These are phyloP conservation scores for Peniophora sp. DNA, from an alignment of 1,284 basidiomycete genomes.

Conservation along the genomic window DNA sequence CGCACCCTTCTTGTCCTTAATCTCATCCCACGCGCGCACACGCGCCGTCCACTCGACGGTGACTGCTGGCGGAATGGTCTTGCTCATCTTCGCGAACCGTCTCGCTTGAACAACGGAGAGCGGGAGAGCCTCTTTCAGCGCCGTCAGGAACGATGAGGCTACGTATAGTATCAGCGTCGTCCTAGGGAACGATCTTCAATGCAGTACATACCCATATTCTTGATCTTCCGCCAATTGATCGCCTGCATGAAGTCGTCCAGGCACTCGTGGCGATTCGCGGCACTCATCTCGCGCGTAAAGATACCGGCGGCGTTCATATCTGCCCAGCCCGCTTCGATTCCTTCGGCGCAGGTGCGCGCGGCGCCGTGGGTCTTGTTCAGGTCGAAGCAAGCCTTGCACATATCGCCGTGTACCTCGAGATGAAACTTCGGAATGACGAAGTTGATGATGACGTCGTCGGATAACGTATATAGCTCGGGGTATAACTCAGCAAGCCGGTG, in stretches of 20 bases:
- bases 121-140: conserved; percentile 2
- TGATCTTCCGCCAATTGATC: conserved; percentile 22
- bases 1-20: background rate
- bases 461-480: conserved; percentile 1
- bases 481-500: conserved; percentile 2
- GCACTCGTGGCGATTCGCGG: conserved; percentile 21
- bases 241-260: conserved; percentile 23
- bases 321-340: conserved; percentile 22
- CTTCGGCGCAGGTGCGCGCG: conserved; percentile 26
- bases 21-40: conserved; percentile 9
- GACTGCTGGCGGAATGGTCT: conserved; percentile 2
- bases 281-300: conserved; percentile 25
- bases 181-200: background rate
- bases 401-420: conserved; percentile 17
- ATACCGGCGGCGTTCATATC: conserved; percentile 9
- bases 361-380: conserved; percentile 18
- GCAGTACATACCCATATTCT: conserved; percentile 6
- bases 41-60: conserved; percentile 7
- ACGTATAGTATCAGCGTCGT: background rate
- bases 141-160: background rate
- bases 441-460: background rate
- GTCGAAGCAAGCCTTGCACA: conserved; percentile 17
- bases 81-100: conserved; percentile 3
- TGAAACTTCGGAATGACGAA: conserved; percentile 25
- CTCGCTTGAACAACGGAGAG: background rate